These are phyloP conservation scores for Articulospora tetracladia DNA, from an alignment of 495 filamentous ascomycete species.

Conservation along the genomic window DNA sequence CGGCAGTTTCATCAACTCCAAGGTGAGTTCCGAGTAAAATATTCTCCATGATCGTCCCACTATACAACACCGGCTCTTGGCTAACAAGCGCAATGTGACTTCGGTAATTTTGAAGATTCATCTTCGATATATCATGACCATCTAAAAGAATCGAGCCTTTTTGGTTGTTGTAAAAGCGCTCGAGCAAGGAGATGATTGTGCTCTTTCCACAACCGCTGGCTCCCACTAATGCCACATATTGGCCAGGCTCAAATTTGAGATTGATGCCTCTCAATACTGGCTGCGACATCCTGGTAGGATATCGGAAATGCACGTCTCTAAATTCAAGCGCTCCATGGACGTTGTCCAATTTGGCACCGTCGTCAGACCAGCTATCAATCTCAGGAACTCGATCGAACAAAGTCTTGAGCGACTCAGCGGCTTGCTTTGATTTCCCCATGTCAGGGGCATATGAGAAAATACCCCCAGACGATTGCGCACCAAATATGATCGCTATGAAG, in stretches of 20 bases:
- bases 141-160: slow-evolving; percentile 56
- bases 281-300: slow-evolving; percentile 51
- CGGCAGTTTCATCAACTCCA: slow-evolving; percentile 53
- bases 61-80: slow-evolving; percentile 74
- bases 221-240: slow-evolving; percentile 58
- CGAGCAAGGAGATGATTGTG: slow-evolving; percentile 55
- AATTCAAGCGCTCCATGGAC: slow-evolving; percentile 25
- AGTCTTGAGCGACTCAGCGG: slow-evolving; percentile 64
- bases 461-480: slow-evolving; percentile 52
- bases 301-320: slow-evolving; percentile 19
- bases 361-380: slow-evolving; percentile 70
- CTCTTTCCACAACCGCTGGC: slow-evolving; percentile 60
- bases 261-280: slow-evolving; percentile 40
- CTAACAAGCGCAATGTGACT: slow-evolving; percentile 70
- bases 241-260: slow-evolving; percentile 42
- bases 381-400: slow-evolving; percentile 69
- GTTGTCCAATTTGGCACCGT: neutral
- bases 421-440: slow-evolving; percentile 79
- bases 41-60: slow-evolving; percentile 50
- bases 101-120: slow-evolving; percentile 72
- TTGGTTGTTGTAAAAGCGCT: slow-evolving; percentile 51
- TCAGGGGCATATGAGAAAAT: slow-evolving; percentile 48
- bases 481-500: slow-evolving; percentile 54
- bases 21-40: slow-evolving; percentile 55
- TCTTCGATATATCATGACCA: slow-evolving; percentile 60